Evolutionary conservation across 306 rosid genomes (phyloP).

Genomic region (Chamaecrista fasciculata): DNA sequence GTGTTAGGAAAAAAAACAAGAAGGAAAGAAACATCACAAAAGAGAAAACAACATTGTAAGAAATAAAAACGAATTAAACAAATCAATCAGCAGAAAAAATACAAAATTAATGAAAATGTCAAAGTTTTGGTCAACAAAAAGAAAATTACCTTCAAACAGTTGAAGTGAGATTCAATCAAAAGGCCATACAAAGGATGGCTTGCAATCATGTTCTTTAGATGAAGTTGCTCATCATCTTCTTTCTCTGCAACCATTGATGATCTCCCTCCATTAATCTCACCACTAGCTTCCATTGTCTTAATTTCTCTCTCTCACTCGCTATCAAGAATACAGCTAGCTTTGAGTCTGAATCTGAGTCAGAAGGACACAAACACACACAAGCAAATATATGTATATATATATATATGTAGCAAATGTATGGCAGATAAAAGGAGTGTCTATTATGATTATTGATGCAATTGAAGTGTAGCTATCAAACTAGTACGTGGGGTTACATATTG

Average conservation of each 20-base stretch:
- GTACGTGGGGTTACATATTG: conserved; percentile 34
- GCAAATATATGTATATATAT: neutral
- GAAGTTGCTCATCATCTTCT: conserved; percentile 17
- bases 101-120: too few relatives aligned
- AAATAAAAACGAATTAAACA: too few relatives aligned
- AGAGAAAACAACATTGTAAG: too few relatives aligned
- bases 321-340: neutral
- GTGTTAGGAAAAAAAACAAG: too few relatives aligned
- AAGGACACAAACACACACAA: conserved; percentile 1
- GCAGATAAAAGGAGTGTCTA: conserved; percentile 30
- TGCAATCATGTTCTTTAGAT: conserved; percentile 48
- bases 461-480: conserved; percentile 36
- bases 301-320: neutral
- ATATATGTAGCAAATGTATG: conserved; percentile 9
- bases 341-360: neutral
- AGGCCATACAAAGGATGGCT: conserved; percentile 52
- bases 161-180: conserved; percentile 47
- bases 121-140: too few relatives aligned
- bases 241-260: conserved; percentile 10
- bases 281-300: conserved; percentile 32
- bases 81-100: too few relatives aligned
- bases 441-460: conserved; percentile 32
- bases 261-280: conserved; percentile 2
- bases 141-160: conserved; percentile 54
- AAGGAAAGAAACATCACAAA: too few relatives aligned